Base-by-base conservation (phyloP, 169 alveolate genomes). In the Cryptosporidium canis region DNA sequence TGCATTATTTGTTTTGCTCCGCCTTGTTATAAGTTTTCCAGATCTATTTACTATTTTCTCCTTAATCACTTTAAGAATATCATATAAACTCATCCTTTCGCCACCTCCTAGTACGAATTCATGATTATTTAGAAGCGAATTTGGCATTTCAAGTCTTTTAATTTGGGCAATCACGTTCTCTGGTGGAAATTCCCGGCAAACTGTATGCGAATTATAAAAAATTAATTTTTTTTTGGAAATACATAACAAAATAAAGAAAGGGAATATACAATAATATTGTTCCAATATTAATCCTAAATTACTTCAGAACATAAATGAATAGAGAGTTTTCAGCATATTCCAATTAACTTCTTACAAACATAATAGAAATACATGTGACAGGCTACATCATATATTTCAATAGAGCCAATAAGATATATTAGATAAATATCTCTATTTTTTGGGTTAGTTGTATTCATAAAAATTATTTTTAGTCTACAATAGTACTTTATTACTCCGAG, bases 111-210 rank as follows among this genome's bases (percentile, higher is more conserved):
- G 35, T 51, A n/a, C 53, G 8, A 8, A 47, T 51, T 51, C 67
- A 21, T 70, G 47, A 35, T 70, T 70, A 16, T 12, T 70, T 18
- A 51, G 9, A 21, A 31, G n/a, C 27, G 48, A 35, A 12, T 29
- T 43, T 5, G 67, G 44, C 84, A 70, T 70, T 35, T 70, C 84
- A 51, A 51, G 24, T 70, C 21, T 24, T 3, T 70, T 5, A 33
- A 24, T 47, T 70, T 47, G 14, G 4, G 33, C 68, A 21, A 31
- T 35, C 51, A 31, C 35, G 37, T 51, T 16, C 16, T 16, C n/a
- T 1, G 11, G 24, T 16, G 9, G 2, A 31, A 29, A 12, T 31
- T 31, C 84, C 64, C 84, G 37, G 64, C 47, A 37, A 48, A 70
- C 27, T 53, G 29, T 24, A 14, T 16, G 41, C 31, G 41, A 21